Evolutionary conservation across 169 alveolate species (phyloP), one percentile per base, ranked within the genome.

Genomic region (Cryptosporidium tyzzeri): DNA sequence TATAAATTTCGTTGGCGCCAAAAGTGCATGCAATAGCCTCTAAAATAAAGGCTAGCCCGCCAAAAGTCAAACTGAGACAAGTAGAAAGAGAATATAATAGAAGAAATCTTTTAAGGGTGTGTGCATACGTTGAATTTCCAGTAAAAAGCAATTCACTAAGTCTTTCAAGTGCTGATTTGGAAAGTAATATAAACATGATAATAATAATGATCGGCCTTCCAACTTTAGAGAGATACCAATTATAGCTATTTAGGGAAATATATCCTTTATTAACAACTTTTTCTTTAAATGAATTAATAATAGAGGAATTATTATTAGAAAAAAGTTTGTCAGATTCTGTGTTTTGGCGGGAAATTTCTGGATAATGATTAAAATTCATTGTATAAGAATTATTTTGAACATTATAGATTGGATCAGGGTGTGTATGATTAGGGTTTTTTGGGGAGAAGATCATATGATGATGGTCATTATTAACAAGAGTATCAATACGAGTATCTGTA

Each of bases 21-120:
- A 14, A 61, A 39, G 68, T 44, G 35, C 89, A 59, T 80, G 80
- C 74, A 80, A 80, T 41, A 0, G 89, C 74, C 62, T 80, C 89
- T 23, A 48, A n/a, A 1, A 62, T 1, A 80, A 62, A 80, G 12
- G 41, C 31, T 0, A 62, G 67, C 69, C 45, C 75, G 41, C 89
- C 75, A 18, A 41, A 23, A 23, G 48, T 12, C 33, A 80, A 37
- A n/a, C 89, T 41, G 7, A 67, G 35, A 31, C 50, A 4, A 21
- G 80, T n/a, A 21, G 59, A 39, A 7, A 41, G 14, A 16, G 89
- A 31, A 45, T 80, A 80, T 39, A 44, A 21, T 26, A 48, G 12
- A 5, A 80, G 55, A 2, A 41, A 39, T 14, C 23, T 61, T 48
- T 62, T 41, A 18, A 80, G 55, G 12, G 59, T 41, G n/a, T 26